Evolutionary conservation across 228 moss, liverwort and hornwort genomes (phyloP).

Genomic region (Sphagnum fallax): DNA sequence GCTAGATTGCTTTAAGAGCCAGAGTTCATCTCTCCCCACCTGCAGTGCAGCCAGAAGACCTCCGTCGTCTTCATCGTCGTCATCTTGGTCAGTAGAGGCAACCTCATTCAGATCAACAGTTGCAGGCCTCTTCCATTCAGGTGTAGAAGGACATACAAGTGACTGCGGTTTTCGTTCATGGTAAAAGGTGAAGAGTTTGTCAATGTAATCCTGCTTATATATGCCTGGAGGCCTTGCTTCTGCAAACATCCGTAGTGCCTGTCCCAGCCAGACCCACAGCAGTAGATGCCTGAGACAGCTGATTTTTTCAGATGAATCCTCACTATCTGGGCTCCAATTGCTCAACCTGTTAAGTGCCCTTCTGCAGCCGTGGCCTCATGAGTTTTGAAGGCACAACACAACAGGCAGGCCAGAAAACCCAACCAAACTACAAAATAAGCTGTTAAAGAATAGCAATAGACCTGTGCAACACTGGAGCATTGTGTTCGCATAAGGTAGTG

Average conservation of each 20-base stretch:
- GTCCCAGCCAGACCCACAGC: conserved; percentile 8
- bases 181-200: conserved; percentile 82
- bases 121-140: conserved; percentile 88
- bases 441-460: conserved; percentile 7
- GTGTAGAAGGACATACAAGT: conserved; percentile 66
- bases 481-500: conserved; percentile 87
- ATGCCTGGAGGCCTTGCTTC: conserved; percentile 90
- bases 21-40: conserved; percentile 20
- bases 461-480: conserved; percentile 71
- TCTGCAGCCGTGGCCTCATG: too few relatives aligned
- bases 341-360: too few relatives aligned
- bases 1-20: not conserved
- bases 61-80: conserved; percentile 86
- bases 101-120: conserved; percentile 89
- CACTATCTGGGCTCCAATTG: too few relatives aligned
- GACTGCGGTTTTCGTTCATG: conserved; percentile 77
- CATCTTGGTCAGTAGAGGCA: conserved; percentile 73
- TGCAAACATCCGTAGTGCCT: conserved; percentile 78
- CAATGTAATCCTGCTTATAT: conserved; percentile 92
- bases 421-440: too few relatives aligned
- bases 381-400: too few relatives aligned
- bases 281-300: too few relatives aligned
- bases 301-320: too few relatives aligned
- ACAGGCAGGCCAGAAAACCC: too few relatives aligned
- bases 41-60: conserved; percentile 85